These are phyloP conservation scores for Gossypium longicalyx DNA, from an alignment of 345 rosid genomes.

Conservation along the genomic window DNA sequence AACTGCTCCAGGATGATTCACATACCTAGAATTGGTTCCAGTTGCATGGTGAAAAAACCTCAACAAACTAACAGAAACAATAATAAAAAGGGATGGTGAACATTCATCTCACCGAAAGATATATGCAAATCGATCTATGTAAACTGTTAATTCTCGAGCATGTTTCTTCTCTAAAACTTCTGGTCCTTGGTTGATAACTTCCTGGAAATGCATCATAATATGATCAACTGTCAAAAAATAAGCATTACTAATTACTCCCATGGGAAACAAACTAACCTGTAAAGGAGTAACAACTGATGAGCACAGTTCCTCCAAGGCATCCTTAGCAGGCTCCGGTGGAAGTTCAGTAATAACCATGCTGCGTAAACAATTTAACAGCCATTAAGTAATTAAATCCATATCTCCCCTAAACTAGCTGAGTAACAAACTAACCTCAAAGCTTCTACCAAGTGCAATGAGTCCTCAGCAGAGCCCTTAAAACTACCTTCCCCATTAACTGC, in stretches of 20 bases:
- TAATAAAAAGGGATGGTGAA: background rate
- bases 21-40: slow-evolving; percentile 53
- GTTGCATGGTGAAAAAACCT: slow-evolving; percentile 21
- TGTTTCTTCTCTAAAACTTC: slow-evolving; percentile 82
- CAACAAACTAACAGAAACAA: slow-evolving; percentile 3
- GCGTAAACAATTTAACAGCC: slow-evolving; percentile 30
- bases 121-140: slow-evolving; percentile 93
- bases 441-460: slow-evolving; percentile 86
- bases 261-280: slow-evolving; percentile 50
- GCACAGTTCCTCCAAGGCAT: slow-evolving; percentile 78
- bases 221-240: slow-evolving; percentile 9
- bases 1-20: slow-evolving; percentile 93
- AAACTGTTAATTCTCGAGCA: slow-evolving; percentile 86
- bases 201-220: slow-evolving; percentile 42
- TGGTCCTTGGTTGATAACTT: slow-evolving; percentile 60
- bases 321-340: slow-evolving; percentile 79
- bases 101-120: slow-evolving; percentile 70
- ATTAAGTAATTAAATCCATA: slow-evolving; percentile 20
- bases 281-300: slow-evolving; percentile 78
- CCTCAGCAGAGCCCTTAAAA: slow-evolving; percentile 86
- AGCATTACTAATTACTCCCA: background rate
- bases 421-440: slow-evolving; percentile 66
- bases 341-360: slow-evolving; percentile 95
- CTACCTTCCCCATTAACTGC: slow-evolving; percentile 79
- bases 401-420: slow-evolving; percentile 9